Evolutionary conservation across 1,284 basidiomycete genomes (phyloP).

Genomic region (Hymenochaete sp.): DNA sequence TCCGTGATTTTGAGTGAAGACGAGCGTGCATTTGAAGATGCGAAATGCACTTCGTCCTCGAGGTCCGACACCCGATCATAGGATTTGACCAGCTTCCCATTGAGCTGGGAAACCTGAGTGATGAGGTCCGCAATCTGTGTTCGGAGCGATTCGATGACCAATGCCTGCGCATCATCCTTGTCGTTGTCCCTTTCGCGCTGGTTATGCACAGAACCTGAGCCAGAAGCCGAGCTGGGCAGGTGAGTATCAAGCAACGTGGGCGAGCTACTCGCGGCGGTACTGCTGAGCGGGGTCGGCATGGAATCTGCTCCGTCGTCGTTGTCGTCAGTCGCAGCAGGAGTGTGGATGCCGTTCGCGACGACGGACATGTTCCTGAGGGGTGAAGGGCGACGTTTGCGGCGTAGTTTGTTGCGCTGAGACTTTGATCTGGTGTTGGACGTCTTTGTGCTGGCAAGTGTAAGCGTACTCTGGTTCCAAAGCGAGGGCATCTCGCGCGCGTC

Average conservation of each 20-base stretch:
- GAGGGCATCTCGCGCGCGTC: slow-evolving; percentile 2
- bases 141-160: slow-evolving; percentile 72
- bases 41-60: slow-evolving; percentile 80
- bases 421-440: slow-evolving; percentile 10
- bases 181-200: slow-evolving; percentile 5
- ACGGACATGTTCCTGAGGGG: slow-evolving; percentile 12
- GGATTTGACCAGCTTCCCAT: slow-evolving; percentile 84
- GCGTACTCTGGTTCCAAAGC: slow-evolving; percentile 11
- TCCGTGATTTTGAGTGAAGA: slow-evolving; percentile 57
- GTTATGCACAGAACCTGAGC: no score
- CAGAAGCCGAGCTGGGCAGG: background rate
- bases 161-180: slow-evolving; percentile 50
- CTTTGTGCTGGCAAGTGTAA: slow-evolving; percentile 14
- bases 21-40: slow-evolving; percentile 47
- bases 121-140: slow-evolving; percentile 79
- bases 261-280: slow-evolving; percentile 10
- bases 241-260: slow-evolving; percentile 12
- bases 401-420: slow-evolving; percentile 15
- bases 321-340: background rate
- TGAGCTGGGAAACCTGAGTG: slow-evolving; percentile 85
- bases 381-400: slow-evolving; percentile 13
- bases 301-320: background rate
- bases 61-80: slow-evolving; percentile 90
- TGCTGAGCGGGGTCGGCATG: slow-evolving; percentile 1
- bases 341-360: slow-evolving; percentile 7